Evolutionary conservation across 2,329 filamentous ascomycete genomes (phyloP).

Genomic region (Exophiala aquamarina): DNA sequence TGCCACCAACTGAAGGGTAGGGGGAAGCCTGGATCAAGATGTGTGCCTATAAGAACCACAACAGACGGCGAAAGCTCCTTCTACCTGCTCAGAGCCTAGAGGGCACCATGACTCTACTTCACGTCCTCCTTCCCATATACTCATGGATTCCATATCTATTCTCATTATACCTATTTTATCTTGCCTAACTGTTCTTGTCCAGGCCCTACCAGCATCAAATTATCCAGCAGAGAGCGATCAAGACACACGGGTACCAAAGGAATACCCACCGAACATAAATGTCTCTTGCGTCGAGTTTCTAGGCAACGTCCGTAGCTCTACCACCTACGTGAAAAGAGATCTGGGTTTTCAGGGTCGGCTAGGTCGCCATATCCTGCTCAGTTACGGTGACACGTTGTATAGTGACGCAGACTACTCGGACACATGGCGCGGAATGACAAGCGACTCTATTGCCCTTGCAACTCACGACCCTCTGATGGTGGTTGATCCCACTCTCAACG

Average conservation of each 20-base stretch:
- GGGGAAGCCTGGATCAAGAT: too few relatives aligned
- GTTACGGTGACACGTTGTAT: constrained; percentile 30
- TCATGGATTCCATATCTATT: constrained; percentile 10
- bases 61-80: too few relatives aligned
- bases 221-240: not conserved
- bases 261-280: constrained; percentile 15
- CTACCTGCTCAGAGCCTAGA: too few relatives aligned
- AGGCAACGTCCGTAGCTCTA: constrained; percentile 27
- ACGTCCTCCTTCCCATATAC: not conserved
- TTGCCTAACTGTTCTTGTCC: constrained; percentile 11
- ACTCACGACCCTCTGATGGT: constrained; percentile 27
- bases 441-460: constrained; percentile 28
- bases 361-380: constrained; percentile 25
- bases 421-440: constrained; percentile 29
- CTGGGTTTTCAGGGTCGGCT: constrained; percentile 28
- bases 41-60: too few relatives aligned
- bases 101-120: constrained; percentile 3
- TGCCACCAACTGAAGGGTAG: too few relatives aligned
- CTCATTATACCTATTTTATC: constrained; percentile 6
- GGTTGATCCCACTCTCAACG: constrained; percentile 22
- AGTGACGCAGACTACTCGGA: constrained; percentile 25
- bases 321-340: constrained; percentile 29
- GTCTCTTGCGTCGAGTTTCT: constrained; percentile 22
- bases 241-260: not conserved
- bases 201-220: constrained; percentile 8